Conservation (phyloP, 495 filamentous ascomycete species). For the Rostrohypoxylon terebratum region DNA sequence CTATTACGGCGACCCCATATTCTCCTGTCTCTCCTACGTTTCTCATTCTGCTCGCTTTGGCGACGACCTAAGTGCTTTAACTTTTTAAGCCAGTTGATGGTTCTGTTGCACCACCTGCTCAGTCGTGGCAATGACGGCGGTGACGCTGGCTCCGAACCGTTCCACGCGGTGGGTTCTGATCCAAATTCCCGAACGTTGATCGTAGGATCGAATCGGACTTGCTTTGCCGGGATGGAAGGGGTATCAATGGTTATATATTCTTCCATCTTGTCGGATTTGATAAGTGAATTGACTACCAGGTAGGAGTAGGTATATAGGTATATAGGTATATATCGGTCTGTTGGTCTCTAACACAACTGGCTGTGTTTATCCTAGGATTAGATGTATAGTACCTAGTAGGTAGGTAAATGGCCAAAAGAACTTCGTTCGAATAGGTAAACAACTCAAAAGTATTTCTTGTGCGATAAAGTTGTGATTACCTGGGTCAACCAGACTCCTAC, state of each 20-base stretch:
- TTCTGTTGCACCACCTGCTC: not conserved
- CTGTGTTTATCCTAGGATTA: too few relatives aligned
- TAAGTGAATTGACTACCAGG: not conserved
- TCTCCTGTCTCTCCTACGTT: not conserved
- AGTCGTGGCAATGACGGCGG: not conserved
- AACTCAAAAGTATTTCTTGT: not conserved
- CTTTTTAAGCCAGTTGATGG: not conserved
- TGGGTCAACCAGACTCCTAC: not conserved
- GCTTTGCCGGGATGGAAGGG: not conserved
- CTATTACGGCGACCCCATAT: too few relatives aligned
- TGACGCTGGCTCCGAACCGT: not conserved
- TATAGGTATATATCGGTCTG: too few relatives aligned
- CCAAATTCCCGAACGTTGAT: not conserved
- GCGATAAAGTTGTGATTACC: not conserved
- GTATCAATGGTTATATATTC: not conserved
- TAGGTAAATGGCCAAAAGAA: too few relatives aligned
- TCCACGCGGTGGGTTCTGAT: not conserved
- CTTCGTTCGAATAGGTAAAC: not conserved
- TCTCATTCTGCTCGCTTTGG: too few relatives aligned
- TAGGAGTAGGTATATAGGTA: too few relatives aligned
- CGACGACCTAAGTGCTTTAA: not conserved
- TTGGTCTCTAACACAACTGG: too few relatives aligned
- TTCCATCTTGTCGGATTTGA: not conserved
- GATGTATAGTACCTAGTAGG: too few relatives aligned
- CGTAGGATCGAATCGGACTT: not conserved